Percentiles rank a stretch among this genome's conserved stretches.
Evolutionary conservation across 179 eudicot species (phyloP).

Genomic region (Drosera spatulata): DNA sequence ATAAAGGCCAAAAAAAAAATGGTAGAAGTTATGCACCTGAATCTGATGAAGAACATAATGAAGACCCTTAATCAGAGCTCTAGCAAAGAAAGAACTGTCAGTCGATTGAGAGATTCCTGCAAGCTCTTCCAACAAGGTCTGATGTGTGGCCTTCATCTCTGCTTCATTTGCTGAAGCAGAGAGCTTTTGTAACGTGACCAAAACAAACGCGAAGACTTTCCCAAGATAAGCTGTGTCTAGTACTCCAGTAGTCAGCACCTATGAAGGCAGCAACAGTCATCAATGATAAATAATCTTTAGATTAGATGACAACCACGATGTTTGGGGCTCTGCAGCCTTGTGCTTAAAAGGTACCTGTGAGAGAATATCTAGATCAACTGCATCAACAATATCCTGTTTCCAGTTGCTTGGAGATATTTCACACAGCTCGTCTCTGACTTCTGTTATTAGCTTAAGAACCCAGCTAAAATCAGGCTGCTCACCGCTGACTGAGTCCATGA

Average conservation of each 20-base stretch:
- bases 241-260: slow-evolving; percentile 58
- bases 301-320: not conserved
- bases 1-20: not conserved
- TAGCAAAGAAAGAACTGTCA: slow-evolving; percentile 28
- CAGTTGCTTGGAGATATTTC: slow-evolving; percentile 78
- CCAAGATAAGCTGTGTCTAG: slow-evolving; percentile 74
- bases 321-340: not conserved
- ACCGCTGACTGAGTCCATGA: slow-evolving; percentile 57
- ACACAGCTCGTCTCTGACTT: slow-evolving; percentile 81
- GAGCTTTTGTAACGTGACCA: slow-evolving; percentile 62
- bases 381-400: slow-evolving; percentile 62
- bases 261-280: slow-evolving; percentile 4
- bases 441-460: slow-evolving; percentile 69
- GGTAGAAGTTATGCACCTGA: slow-evolving; percentile 32
- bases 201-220: slow-evolving; percentile 58
- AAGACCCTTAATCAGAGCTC: slow-evolving; percentile 74
- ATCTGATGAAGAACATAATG: slow-evolving; percentile 71
- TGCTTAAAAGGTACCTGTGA: slow-evolving; percentile 41
- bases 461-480: slow-evolving; percentile 63
- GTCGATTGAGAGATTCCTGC: slow-evolving; percentile 42
- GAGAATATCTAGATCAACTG: slow-evolving; percentile 63
- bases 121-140: slow-evolving; percentile 44
- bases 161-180: slow-evolving; percentile 86
- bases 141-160: slow-evolving; percentile 52
- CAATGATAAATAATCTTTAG: not conserved